Base-by-base conservation (phyloP, 1,139 yeast genomes). In the Scheffersomyces insectosa region DNA sequence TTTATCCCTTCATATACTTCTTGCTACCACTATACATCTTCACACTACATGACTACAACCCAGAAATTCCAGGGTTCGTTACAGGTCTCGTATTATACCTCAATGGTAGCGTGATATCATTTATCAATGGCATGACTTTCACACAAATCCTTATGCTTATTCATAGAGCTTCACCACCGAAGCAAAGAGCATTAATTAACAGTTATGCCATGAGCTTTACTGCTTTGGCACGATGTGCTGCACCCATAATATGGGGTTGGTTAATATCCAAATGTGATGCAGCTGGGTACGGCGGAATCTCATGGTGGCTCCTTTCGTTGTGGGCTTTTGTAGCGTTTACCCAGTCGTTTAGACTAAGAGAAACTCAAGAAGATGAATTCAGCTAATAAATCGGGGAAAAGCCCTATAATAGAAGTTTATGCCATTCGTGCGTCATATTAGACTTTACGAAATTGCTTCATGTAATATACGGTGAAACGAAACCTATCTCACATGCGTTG, bases 241-340 rank as follows among this genome's bases (percentile, higher is more conserved):
- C 83, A 3, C 88, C 88, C 0, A 59, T 81, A 13, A 33, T 69
- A 2, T 81, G 85, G 83, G 88, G 88, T 9, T 65, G 62, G 42
- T 52, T 82, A 35, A 80, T 82, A 75, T 67, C 83, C 2, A 37
- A 33, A 5, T 40, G 47, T 5, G 49, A 51, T 31, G 20, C 34
- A 6, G n/a, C 15, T 4, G 34, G 34, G 5, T 31, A 31, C 14
- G 34, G 34, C 4, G 34, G 34, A 20, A 14, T 31, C 11, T 31
- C 34, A 11, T 31, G 34, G 34, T 31, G 34, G 34, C n/a, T 31
- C n/a, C 34, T 31, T 20, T 14, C 34, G 11, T 15, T 31, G 10
- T 31, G 34, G 34, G 15, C 34, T n/a, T 14, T 31, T 4, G 20
- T 31, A 20, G 20, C 34, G 6, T 31, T 31, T 14, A 14, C 34